phyloP scores from a whole-genome alignment of 805 yeast genomes.

The Candida coquimbonensis region DNA sequence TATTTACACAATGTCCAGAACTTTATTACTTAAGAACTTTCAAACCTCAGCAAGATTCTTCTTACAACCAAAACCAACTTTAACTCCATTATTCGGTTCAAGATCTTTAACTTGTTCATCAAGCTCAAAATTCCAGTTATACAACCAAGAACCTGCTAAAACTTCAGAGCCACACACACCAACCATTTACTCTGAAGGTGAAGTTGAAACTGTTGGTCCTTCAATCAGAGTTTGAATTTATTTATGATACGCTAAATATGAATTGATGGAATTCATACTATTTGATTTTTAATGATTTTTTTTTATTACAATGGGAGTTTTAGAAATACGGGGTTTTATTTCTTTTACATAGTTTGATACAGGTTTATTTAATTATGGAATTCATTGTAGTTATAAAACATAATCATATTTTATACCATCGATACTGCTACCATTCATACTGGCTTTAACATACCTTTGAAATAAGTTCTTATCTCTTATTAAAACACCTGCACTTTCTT shows the following conservation, averaged over 20 bases:
- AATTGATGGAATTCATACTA: no score
- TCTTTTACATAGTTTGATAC: background rate
- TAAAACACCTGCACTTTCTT: conserved; percentile 70
- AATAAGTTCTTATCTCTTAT: conserved; percentile 42
- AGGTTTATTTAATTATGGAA: no score
- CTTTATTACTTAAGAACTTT: conserved; percentile 19
- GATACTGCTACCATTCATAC: conserved; percentile 72
- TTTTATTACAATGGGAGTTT: background rate
- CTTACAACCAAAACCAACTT: conserved; percentile 9
- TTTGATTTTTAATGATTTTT: background rate
- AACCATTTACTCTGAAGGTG: conserved; percentile 25
- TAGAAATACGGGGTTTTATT: no score
- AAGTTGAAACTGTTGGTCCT: conserved; percentile 26
- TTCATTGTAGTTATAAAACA: conserved; percentile 30
- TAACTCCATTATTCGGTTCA: conserved; percentile 12
- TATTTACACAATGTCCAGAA: conserved; percentile 10
- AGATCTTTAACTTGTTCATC: conserved; percentile 11
- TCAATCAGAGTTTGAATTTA: conserved; percentile 17
- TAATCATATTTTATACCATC: conserved; percentile 54
- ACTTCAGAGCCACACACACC: conserved; percentile 16
- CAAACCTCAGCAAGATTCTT: conserved; percentile 22
- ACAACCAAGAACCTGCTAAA: conserved; percentile 18
- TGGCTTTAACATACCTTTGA: conserved; percentile 43
- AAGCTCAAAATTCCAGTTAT: conserved; percentile 14
- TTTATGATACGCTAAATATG: no score